Base-by-base conservation (phyloP, 805 yeast species). In the Schizosaccharomyces pombe region DNA sequence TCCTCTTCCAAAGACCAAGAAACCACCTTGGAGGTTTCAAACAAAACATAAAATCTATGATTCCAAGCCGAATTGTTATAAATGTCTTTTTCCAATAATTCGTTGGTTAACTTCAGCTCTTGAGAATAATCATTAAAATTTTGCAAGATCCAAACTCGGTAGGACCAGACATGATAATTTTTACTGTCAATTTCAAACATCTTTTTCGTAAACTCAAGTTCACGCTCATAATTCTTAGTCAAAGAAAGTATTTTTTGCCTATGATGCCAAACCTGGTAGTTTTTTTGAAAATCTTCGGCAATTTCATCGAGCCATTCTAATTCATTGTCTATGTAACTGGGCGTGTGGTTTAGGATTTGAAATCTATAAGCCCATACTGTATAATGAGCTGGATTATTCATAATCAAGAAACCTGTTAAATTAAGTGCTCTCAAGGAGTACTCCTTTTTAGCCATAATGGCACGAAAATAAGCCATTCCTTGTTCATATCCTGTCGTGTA, bases 131-230 rank as follows among this genome's bases (percentile, higher is more conserved):
- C 68, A 1, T 70, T 63, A 58, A 80, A 80, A 59, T 70, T 70
- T 37, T 72, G 70, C 8, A 82, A 80, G 24, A 84, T 67, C 96
- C 96, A 87, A 60, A 82, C 82, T 54, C 89, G 69, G 61, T 86
- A 85, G 0, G 95, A 76, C 97, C 98, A 91, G 4, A 87, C 95
- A 62, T 91, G 98, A 65, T 91, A 93, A 68, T 91, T 91, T 63
- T 91, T 91, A 4, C 80, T 64, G 62, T 91, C 98, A 52, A 78
- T 81, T 11, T 74, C 76, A 3, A 91, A 66, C 82, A 89, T 82
- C 52, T 73, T 67, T 40, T 73, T 73, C 47, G 82, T 69, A 24
- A 85, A 72, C 1, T 83, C 80, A 54, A 72, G 71, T 63, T 91
- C 97, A 37, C 79, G 68, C 47, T 66, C 69, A 1, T 73, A 66